Percentiles rank a stretch among this genome's conserved stretches.
These are phyloP conservation scores for Suhomyces pyralidae DNA, from an alignment of 805 yeast species.

Conservation along the genomic window DNA sequence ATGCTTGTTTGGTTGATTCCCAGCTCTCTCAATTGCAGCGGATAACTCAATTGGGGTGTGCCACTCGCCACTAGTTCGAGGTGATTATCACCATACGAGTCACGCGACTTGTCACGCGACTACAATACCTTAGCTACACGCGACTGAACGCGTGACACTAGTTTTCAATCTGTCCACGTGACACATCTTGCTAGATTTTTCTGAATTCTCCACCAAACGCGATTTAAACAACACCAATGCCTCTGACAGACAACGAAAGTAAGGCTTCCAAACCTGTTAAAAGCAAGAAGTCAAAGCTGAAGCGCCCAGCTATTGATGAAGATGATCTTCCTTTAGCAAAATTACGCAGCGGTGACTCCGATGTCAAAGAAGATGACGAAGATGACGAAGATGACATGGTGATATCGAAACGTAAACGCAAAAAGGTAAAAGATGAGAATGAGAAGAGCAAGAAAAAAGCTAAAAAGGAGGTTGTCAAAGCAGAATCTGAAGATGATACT, in stretches of 20 bases:
- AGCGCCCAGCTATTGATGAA: constrained; percentile 8
- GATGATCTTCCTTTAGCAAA: constrained; percentile 18
- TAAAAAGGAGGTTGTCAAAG: not conserved
- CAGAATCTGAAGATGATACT: not conserved
- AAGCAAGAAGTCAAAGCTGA: not conserved
- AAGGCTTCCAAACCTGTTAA: not conserved
- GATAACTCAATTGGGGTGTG: not conserved
- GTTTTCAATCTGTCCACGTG: not conserved
- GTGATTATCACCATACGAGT: not conserved
- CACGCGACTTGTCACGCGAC: not conserved
- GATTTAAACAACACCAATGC: constrained; percentile 2
- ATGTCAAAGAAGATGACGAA: not conserved
- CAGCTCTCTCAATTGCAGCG: not conserved
- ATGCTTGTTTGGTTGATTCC: not conserved
- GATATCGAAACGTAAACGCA: constrained; percentile 10
- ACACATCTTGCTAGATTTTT: not conserved
- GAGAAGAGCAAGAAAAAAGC: not conserved
- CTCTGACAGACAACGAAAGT: constrained; percentile 10
- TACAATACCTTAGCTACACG: not conserved
- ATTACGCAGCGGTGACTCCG: not conserved
- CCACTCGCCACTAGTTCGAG: not conserved
- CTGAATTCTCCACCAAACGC: not conserved
- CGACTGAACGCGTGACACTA: not conserved
- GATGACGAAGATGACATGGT: constrained; percentile 15
- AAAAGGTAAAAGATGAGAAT: not conserved